A percentile compares a stretch with the other conserved stretches of the same genome.
phyloP scores from a whole-genome alignment of 2,329 filamentous ascomycete genomes.

The Elsinoe arachidis region DNA sequence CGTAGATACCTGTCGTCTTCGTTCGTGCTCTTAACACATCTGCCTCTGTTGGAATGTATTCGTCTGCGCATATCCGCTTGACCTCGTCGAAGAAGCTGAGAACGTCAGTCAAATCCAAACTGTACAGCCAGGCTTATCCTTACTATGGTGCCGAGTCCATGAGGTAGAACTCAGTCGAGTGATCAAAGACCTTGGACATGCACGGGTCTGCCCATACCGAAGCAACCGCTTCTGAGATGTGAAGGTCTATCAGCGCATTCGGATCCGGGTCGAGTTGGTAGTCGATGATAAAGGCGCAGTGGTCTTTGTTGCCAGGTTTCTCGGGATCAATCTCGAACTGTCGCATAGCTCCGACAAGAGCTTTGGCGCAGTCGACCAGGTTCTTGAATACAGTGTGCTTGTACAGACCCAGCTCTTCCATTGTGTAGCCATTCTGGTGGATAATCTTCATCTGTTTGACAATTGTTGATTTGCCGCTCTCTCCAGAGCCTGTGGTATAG shows the following conservation, averaged over 20 bases:
- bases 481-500: conserved; percentile 68
- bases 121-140: conserved; percentile 27
- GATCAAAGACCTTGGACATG: conserved; percentile 74
- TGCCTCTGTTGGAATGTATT: conserved; percentile 88
- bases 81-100: conserved; percentile 92
- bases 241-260: conserved; percentile 70
- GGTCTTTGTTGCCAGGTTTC: conserved; percentile 60
- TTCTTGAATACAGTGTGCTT: conserved; percentile 98
- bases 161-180: conserved; percentile 95
- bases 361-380: conserved; percentile 90
- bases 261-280: conserved; percentile 89
- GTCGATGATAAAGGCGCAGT: conserved; percentile 71
- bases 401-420: conserved; percentile 89
- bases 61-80: conserved; percentile 67
- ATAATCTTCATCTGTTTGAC: conserved; percentile 99
- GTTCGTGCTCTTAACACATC: conserved; percentile 93
- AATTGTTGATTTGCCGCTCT: conserved; percentile 98
- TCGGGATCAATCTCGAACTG: conserved; percentile 81
- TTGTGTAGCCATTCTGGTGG: conserved; percentile 92
- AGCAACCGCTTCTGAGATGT: conserved; percentile 73
- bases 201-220: conserved; percentile 86
- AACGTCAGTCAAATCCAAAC: conserved; percentile 15
- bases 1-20: conserved; percentile 98
- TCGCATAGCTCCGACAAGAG: conserved; percentile 81
- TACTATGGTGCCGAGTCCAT: conserved; percentile 99